Percentiles rank a stretch among this genome's conserved stretches.
Evolutionary conservation across 2,329 filamentous ascomycete genomes (phyloP).

Genomic region (Xylaria arbuscula): DNA sequence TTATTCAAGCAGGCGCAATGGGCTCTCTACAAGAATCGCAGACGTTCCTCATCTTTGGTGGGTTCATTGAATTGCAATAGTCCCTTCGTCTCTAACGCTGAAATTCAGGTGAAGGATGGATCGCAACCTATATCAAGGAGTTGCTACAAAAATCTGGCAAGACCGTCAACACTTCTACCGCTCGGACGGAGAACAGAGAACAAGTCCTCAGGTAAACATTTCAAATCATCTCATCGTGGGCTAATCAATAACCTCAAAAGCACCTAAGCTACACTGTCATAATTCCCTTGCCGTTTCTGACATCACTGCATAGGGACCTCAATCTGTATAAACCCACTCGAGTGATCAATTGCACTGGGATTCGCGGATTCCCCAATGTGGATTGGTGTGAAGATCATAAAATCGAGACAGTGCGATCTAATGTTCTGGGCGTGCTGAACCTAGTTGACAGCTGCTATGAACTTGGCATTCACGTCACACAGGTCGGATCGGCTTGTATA

Average conservation of each 20-base stretch:
- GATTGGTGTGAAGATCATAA: conserved; percentile 5
- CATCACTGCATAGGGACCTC: neutral
- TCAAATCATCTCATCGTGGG: neutral
- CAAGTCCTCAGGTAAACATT: neutral
- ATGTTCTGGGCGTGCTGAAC: neutral
- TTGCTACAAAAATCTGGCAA: neutral
- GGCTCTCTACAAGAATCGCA: neutral
- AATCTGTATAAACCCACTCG: neutral
- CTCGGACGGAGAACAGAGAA: neutral
- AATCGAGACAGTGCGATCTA: conserved; percentile 2
- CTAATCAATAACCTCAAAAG: neutral
- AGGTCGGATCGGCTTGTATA: neutral
- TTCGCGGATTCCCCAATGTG: neutral
- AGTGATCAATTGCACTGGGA: neutral
- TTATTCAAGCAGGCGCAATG: neutral
- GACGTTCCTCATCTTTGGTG: neutral
- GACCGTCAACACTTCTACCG: neutral
- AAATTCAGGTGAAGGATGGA: neutral
- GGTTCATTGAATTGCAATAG: neutral
- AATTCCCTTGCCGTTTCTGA: neutral
- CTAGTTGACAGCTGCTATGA: neutral
- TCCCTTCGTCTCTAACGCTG: neutral
- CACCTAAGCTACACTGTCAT: neutral
- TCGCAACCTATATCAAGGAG: conserved; percentile 1
- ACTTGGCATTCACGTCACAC: neutral